Base-by-base conservation (phyloP, 441 rosid genomes). In the Codiaeum variegatum region DNA sequence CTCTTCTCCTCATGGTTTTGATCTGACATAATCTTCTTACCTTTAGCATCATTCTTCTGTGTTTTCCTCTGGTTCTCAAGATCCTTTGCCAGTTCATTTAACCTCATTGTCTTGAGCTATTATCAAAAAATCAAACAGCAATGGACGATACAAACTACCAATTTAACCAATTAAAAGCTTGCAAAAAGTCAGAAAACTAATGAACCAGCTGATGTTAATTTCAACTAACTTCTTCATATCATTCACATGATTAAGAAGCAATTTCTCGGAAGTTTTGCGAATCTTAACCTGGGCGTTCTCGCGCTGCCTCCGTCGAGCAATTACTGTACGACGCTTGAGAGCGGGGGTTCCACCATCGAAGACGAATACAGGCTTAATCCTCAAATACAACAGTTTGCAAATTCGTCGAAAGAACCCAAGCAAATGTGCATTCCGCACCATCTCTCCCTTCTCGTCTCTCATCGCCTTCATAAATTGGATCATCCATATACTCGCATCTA, bases 401-500 rank as follows among this genome's bases (percentile, higher is more conserved):
- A 93, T 91, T 76, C 98, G 83, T 36, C 98, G 85, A 63, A 93
- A 91, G 85, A 95, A 91, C 1, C 98, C 99, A 21, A 95, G 67
- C 85, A 95, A 80, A 82, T 95, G 98, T 8, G 97, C 98, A 78
- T 88, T 91, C 60, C 91, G 89, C 0, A 93, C 82, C 99, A 95
- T 95, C 75, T 95, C 97, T 29, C 99, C 98, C 71, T 85, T 89
- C 65, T 95, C 99, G 60, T 95, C 98, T 54, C 98, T 85, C 98
- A 95, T 95, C 19, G 99, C 99, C 83, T 93, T 95, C 85, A 95
- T 90, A 83, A 95, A 95, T 79, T 95, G 99, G 62, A 95, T 83
- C 92, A 95, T 87, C 98, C 98, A 93, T 79, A 91, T 93, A 51
- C 99, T 90, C 68, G 99, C 97, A 78, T 94, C 98, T 93, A 74